Conservation (phyloP, 176 grass and related monocot genomes). For the Bolboschoenus planiculmis region DNA sequence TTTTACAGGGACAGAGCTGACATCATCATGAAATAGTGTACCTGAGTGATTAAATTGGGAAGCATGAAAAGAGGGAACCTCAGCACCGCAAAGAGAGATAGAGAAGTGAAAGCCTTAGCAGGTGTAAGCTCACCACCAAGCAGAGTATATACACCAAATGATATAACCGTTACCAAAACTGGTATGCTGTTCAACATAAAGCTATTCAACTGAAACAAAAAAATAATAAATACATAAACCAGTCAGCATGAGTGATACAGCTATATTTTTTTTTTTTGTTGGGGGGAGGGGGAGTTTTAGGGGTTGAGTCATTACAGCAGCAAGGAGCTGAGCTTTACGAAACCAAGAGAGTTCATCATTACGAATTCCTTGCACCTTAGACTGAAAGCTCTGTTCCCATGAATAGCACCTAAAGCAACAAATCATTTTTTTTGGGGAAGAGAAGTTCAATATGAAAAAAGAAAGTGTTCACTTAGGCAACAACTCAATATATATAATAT, state of each 20-base stretch:
- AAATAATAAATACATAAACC: background rate
- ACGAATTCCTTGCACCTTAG: slow-evolving; percentile 81
- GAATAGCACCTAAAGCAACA: slow-evolving; percentile 66
- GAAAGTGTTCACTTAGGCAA: background rate
- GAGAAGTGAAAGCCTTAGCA: slow-evolving; percentile 97
- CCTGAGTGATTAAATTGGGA: slow-evolving; percentile 98
- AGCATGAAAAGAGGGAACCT: slow-evolving; percentile 97
- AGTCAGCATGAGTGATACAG: background rate
- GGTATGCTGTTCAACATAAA: slow-evolving; percentile 97
- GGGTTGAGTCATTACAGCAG: slow-evolving; percentile 44
- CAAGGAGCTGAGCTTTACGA: slow-evolving; percentile 75
- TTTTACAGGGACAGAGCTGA: background rate
- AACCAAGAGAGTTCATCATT: slow-evolving; percentile 98
- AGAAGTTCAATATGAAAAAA: background rate
- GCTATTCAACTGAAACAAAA: slow-evolving; percentile 80
- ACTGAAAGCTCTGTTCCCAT: slow-evolving; percentile 99
- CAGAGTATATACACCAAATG: slow-evolving; percentile 87
- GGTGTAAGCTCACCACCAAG: slow-evolving; percentile 90
- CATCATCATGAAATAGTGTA: slow-evolving; percentile 19
- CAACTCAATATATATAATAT: background rate
- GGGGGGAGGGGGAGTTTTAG: background rate
- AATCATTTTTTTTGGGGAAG: background rate
- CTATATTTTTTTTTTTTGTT: background rate
- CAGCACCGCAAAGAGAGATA: slow-evolving; percentile 86
- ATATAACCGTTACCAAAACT: slow-evolving; percentile 77